Base-by-base conservation (phyloP, 148 eudicot genomes). In the Fagopyrum esculentum region DNA sequence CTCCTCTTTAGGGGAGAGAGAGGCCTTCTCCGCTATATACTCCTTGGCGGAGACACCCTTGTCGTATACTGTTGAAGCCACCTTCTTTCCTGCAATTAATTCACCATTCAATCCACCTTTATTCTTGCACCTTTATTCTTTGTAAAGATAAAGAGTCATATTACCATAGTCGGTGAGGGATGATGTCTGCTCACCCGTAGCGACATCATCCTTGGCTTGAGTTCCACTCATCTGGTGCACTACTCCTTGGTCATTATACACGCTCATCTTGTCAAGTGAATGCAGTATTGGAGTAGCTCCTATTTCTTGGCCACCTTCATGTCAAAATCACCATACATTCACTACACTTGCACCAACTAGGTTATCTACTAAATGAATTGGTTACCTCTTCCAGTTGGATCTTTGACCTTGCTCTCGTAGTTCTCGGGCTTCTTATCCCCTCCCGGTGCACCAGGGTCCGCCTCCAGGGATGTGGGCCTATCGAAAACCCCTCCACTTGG, bases 311-410 rank as follows among this genome's bases (percentile, higher is more conserved):
- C 85, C 86, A 3, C 84, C 90, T 86, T 74, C 66, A 46, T 48
- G 46, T 8, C 57, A 19, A 30, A 48, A 16, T 56, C 5, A 19
- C 6, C 22, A 19, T 6, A 50, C 4, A 17, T 12, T 46, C 51
- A 10, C 35, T 15, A 3, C 6, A 50, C 19, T 47, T 71, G 55
- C 6, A 19, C 3, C 26, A 22, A 22, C 26, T 22, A 22, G 26
- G 26, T 22, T 22, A 22, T 22, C 26, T 22, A 22, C 26, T 22
- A 22, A 22, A 22, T 22, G 26, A 22, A 22, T 22, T 22, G 26
- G 26, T 22, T 22, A 88, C 98, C 89, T 45, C 40, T 48, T 57
- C 85, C 84, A 8, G 89, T 82, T 4, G 90, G 90, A 78, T 89
- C 88, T 52, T 75, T 54, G 71, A 84, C 89, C 78, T 90, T 88